Percentiles rank a stretch among this genome's conserved stretches.
Conservation (phyloP, 23 red algal species). For the Gracilariopsis chorda region DNA sequence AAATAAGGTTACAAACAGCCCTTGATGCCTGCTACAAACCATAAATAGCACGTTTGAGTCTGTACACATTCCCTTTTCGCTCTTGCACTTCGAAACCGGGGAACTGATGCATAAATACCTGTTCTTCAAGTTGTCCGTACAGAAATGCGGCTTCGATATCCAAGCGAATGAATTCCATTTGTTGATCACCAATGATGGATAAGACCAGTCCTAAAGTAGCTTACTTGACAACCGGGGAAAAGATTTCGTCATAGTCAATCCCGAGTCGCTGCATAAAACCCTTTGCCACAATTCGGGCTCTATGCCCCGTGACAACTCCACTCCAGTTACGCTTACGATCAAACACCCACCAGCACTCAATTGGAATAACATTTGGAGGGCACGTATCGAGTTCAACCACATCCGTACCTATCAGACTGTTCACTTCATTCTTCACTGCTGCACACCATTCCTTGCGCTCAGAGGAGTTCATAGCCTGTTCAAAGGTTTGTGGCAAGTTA, state of each 20-base stretch:
- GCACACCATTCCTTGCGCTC: neutral
- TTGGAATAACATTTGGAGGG: neutral
- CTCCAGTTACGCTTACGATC: slow-evolving; percentile 7
- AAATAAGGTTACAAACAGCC: neutral
- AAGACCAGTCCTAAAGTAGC: neutral
- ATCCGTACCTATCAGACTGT: neutral
- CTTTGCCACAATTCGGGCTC: slow-evolving; percentile 42
- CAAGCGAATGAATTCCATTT: neutral
- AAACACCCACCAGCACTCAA: slow-evolving; percentile 6
- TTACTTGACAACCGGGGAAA: slow-evolving; percentile 32
- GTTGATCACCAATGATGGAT: neutral
- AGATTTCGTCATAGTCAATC: slow-evolving; percentile 32
- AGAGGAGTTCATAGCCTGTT: neutral
- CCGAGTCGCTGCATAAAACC: slow-evolving; percentile 23
- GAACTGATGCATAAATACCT: slow-evolving; percentile 2
- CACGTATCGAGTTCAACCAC: neutral
- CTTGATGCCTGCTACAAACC: slow-evolving; percentile 39
- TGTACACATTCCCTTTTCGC: neutral
- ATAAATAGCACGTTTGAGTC: slow-evolving; percentile 5
- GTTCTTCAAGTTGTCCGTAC: neutral
- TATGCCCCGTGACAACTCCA: neutral
- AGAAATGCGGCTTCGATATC: slow-evolving; percentile 33
- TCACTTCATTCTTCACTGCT: neutral
- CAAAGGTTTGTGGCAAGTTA: neutral
- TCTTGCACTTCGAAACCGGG: neutral